Conservation (phyloP, 192 early-diverging fungal genomes). For the Thamnidium elegans region DNA sequence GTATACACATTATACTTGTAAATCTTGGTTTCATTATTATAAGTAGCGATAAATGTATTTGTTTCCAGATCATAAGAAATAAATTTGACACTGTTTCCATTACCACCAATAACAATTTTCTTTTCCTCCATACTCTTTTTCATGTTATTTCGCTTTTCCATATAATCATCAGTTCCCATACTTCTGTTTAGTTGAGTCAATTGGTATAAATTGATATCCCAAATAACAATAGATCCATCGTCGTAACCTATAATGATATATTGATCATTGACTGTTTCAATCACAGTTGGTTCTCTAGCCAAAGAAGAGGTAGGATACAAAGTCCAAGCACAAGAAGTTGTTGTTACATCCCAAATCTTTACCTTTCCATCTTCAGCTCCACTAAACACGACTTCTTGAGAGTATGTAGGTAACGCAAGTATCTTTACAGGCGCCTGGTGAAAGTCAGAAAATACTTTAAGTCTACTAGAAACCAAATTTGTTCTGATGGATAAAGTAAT, state of each 20-base stretch:
- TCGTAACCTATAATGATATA: slow-evolving; percentile 35
- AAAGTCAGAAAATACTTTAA: slow-evolving; percentile 51
- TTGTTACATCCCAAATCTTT: slow-evolving; percentile 50
- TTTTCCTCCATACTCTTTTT: not conserved
- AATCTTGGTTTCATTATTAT: slow-evolving; percentile 10
- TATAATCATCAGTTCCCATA: not conserved
- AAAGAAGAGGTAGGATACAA: slow-evolving; percentile 19
- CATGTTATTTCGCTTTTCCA: not conserved
- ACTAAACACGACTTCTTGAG: slow-evolving; percentile 38
- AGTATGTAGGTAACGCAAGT: slow-evolving; percentile 14
- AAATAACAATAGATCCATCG: slow-evolving; percentile 33
- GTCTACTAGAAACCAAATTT: slow-evolving; percentile 28
- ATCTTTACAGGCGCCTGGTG: slow-evolving; percentile 53
- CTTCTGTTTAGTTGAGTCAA: not conserved
- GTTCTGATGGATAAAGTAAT: slow-evolving; percentile 50
- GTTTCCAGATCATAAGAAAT: slow-evolving; percentile 19
- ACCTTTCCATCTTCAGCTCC: slow-evolving; percentile 51
- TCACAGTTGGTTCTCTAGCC: not conserved
- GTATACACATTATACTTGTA: slow-evolving; percentile 22
- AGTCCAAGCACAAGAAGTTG: slow-evolving; percentile 33
- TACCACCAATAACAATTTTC: not conserved
- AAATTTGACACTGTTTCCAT: not conserved
- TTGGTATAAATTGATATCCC: slow-evolving; percentile 24
- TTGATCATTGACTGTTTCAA: slow-evolving; percentile 13
- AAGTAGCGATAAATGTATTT: slow-evolving; percentile 20